These are phyloP conservation scores for Stachybotrys echinatus DNA, from an alignment of 2,329 filamentous ascomycete genomes.

Conservation along the genomic window DNA sequence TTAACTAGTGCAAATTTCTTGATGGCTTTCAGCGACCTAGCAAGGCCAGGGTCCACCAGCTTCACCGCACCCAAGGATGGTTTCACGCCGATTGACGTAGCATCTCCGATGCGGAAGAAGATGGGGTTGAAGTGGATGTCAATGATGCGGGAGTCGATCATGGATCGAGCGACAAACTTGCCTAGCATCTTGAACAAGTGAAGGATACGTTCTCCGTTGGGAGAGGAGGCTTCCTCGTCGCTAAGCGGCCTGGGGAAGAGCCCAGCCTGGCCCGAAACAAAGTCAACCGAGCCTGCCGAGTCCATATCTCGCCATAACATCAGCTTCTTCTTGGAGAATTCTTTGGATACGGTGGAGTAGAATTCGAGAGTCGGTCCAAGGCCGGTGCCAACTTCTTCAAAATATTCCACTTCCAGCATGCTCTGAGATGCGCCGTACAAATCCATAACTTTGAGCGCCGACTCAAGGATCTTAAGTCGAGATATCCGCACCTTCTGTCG, in stretches of 20 bases:
- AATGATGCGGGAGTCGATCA: constrained; percentile 97
- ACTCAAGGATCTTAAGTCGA: constrained; percentile 88
- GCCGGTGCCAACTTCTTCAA: constrained; percentile 95
- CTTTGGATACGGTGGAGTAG: constrained; percentile 94
- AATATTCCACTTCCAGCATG: constrained; percentile 95
- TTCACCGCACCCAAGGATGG: constrained; percentile 88
- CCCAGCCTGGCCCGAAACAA: constrained; percentile 76
- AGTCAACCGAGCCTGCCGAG: constrained; percentile 65
- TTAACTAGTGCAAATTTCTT: constrained; percentile 83
- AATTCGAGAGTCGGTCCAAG: constrained; percentile 95
- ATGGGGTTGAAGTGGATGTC: constrained; percentile 96
- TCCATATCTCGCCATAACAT: constrained; percentile 96
- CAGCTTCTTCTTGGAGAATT: constrained; percentile 95
- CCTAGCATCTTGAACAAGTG: constrained; percentile 89
- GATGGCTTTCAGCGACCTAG: constrained; percentile 77
- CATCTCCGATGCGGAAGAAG: constrained; percentile 90
- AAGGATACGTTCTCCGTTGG: constrained; percentile 81
- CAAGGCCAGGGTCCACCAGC: constrained; percentile 79
- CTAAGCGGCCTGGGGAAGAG: constrained; percentile 91
- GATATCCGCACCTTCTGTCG: constrained; percentile 98
- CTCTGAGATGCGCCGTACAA: constrained; percentile 95
- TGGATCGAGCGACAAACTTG: constrained; percentile 95
- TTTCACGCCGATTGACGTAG: constrained; percentile 54
- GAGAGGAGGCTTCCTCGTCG: constrained; percentile 64
- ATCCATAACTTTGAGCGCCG: constrained; percentile 97